Percentiles rank a stretch among this genome's conserved stretches.
Conservation (phyloP, 331 rosid species). For the Quercus lobata region DNA sequence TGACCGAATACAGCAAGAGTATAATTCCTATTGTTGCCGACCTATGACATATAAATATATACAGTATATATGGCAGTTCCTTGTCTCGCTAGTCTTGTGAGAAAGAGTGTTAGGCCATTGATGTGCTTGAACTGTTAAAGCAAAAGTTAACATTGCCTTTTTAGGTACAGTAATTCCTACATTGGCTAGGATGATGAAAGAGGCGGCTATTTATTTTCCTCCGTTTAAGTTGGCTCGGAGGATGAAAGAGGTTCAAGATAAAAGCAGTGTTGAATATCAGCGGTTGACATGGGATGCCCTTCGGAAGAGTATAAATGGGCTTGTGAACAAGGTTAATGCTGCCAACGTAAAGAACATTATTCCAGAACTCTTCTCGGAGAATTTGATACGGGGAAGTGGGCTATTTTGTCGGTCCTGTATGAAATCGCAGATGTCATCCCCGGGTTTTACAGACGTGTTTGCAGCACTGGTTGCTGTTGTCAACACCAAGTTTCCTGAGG, state of each 20-base stretch:
- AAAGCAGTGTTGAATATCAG: conserved; percentile 81
- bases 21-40: too few relatives aligned
- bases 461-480: conserved; percentile 91
- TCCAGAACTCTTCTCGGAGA: conserved; percentile 75
- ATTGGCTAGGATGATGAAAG: too few relatives aligned
- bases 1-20: too few relatives aligned
- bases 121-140: too few relatives aligned
- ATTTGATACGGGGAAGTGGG: conserved; percentile 86
- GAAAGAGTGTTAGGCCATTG: too few relatives aligned
- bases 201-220: conserved; percentile 52
- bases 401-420: conserved; percentile 89
- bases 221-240: conserved; percentile 89
- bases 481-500: conserved; percentile 88
- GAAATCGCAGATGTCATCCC: conserved; percentile 96
- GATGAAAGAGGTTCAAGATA: conserved; percentile 88
- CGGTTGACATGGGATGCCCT: conserved; percentile 93
- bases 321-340: conserved; percentile 93
- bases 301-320: conserved; percentile 88
- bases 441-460: conserved; percentile 84
- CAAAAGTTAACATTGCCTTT: conserved; percentile 10
- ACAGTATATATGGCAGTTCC: too few relatives aligned
- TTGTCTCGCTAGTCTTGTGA: too few relatives aligned
- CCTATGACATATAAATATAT: too few relatives aligned
- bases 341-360: conserved; percentile 80
- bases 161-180: not conserved